Conservation (phyloP, 2,329 filamentous ascomycete genomes). For the Fusarium decemcellulare region DNA sequence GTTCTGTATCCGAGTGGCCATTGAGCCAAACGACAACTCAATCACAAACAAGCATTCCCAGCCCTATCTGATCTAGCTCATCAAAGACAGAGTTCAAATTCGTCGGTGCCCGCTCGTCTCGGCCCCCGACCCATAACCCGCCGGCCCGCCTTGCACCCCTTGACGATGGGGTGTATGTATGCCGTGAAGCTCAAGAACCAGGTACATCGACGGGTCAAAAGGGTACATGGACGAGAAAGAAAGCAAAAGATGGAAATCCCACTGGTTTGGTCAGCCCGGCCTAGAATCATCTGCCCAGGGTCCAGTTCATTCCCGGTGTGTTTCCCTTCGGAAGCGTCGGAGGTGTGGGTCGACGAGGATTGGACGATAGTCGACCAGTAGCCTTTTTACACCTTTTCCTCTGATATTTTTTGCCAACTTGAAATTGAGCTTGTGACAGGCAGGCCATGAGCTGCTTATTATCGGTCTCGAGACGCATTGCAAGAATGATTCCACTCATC, state of each 20-base stretch:
- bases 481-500: slow-evolving; percentile 5
- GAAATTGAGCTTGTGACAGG: not conserved
- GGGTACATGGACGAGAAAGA: slow-evolving; percentile 25
- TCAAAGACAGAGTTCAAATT: not conserved
- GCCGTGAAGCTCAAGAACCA: slow-evolving; percentile 1
- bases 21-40: slow-evolving; percentile 1
- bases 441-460: not conserved
- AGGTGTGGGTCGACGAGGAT: slow-evolving; percentile 10
- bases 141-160: not conserved
- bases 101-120: slow-evolving; percentile 13
- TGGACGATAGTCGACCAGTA: slow-evolving; percentile 8
- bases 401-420: not conserved
- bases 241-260: not conserved
- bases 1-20: not conserved
- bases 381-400: not conserved
- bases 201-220: slow-evolving; percentile 26
- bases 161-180: slow-evolving; percentile 8
- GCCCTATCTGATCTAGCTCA: slow-evolving; percentile 3
- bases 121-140: slow-evolving; percentile 9
- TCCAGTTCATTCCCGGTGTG: not conserved
- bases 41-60: slow-evolving; percentile 22
- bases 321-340: slow-evolving; percentile 37
- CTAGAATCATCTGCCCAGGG: slow-evolving; percentile 1
- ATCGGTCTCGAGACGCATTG: not conserved
- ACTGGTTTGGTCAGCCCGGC: slow-evolving; percentile 4